These are phyloP conservation scores for Colletotrichum siamense DNA, from an alignment of 2,329 filamentous ascomycete species.

Conservation along the genomic window DNA sequence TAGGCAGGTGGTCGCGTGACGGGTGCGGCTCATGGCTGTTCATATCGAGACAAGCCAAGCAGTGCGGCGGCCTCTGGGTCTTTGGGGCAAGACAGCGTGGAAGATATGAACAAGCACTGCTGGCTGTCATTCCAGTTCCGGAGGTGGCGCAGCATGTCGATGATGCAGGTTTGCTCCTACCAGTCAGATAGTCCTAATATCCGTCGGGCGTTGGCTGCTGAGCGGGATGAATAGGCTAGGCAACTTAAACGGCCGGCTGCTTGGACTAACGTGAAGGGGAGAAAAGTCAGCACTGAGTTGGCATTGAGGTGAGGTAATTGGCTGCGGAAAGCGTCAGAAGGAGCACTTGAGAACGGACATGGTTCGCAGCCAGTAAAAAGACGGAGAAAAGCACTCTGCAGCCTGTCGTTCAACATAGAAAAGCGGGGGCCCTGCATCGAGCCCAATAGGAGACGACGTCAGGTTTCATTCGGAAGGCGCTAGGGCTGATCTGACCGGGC, in stretches of 20 bases:
- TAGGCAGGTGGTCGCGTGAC: background rate
- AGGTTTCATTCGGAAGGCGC: background rate
- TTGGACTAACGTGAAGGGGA: background rate
- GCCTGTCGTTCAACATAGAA: background rate
- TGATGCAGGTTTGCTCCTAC: background rate
- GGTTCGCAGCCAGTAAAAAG: background rate
- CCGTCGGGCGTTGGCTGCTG: background rate
- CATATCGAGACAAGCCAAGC: background rate
- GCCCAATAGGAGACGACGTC: background rate
- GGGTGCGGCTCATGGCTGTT: background rate
- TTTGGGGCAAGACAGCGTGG: background rate
- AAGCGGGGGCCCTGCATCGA: background rate
- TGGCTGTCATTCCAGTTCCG: background rate
- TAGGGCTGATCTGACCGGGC: background rate
- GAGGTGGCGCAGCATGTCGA: background rate
- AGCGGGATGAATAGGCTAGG: background rate
- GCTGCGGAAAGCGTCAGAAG: background rate
- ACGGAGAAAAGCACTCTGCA: background rate
- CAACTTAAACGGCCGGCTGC: background rate
- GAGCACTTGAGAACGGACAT: background rate
- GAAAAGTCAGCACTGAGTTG: background rate
- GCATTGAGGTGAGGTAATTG: background rate
- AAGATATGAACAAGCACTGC: background rate
- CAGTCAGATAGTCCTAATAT: background rate
- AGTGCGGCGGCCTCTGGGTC: background rate